phyloP scores from a whole-genome alignment of 805 yeast genomes.

The Cyberlindnera amylophila region DNA sequence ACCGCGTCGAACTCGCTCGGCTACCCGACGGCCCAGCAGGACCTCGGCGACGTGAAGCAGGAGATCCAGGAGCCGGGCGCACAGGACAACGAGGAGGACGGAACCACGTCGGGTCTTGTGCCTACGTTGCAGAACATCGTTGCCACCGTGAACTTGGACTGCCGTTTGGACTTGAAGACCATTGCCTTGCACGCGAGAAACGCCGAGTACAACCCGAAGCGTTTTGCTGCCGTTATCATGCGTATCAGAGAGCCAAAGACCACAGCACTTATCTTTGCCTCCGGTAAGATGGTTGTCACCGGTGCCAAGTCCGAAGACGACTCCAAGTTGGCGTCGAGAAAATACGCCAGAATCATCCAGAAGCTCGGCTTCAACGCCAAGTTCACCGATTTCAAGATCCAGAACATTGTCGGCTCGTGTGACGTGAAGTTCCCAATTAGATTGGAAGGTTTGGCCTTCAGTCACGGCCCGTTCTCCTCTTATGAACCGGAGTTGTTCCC shows the following conservation, averaged over 20 bases:
- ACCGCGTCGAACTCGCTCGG: slow-evolving; percentile 27
- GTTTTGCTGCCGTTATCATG: slow-evolving; percentile 99
- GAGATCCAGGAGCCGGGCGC: slow-evolving; percentile 12
- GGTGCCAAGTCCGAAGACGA: slow-evolving; percentile 99
- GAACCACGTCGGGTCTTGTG: slow-evolving; percentile 89
- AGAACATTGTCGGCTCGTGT: slow-evolving; percentile 97
- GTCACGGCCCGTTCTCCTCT: slow-evolving; percentile 98
- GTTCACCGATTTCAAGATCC: slow-evolving; percentile 96
- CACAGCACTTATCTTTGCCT: slow-evolving; percentile 94
- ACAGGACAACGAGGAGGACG: slow-evolving; percentile 43
- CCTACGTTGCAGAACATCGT: slow-evolving; percentile 94
- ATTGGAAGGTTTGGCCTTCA: slow-evolving; percentile 93
- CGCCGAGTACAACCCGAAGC: slow-evolving; percentile 97
- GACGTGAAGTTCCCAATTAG: slow-evolving; percentile 98
- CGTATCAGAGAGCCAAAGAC: slow-evolving; percentile 98
- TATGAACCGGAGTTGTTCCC: slow-evolving; percentile 98
- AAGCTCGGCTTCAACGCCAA: slow-evolving; percentile 97
- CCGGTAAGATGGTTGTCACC: slow-evolving; percentile 99
- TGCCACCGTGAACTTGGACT: slow-evolving; percentile 95
- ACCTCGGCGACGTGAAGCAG: slow-evolving; percentile 22
- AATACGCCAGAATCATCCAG: slow-evolving; percentile 96
- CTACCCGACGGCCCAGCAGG: slow-evolving; percentile 28
- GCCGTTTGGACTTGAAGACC: slow-evolving; percentile 92
- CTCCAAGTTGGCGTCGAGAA: slow-evolving; percentile 95
- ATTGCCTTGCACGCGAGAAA: slow-evolving; percentile 98